Evolutionary conservation across 257 asterid genomes (phyloP).

Genomic region (Echium plantagineum): DNA sequence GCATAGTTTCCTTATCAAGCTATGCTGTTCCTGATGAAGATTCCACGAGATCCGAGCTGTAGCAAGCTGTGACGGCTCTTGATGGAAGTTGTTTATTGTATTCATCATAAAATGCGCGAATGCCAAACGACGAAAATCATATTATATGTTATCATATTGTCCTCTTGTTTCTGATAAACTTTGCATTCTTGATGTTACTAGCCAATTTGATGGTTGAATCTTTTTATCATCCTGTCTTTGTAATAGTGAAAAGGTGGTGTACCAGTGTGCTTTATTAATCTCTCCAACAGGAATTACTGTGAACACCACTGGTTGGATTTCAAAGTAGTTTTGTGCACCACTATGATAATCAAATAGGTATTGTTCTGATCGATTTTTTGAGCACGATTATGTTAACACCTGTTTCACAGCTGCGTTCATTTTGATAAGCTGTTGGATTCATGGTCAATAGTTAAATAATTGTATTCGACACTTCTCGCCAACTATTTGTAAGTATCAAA

Average conservation of each 20-base stretch:
- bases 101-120: not conserved
- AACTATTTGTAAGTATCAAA: too few relatives aligned
- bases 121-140: not conserved
- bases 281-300: not conserved
- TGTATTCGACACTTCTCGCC: too few relatives aligned
- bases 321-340: not conserved
- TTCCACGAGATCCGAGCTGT: not conserved
- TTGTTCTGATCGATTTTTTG: not conserved
- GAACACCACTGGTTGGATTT: not conserved
- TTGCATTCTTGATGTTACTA: not conserved
- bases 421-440: not conserved
- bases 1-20: not conserved
- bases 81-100: conserved; percentile 1
- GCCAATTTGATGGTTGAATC: too few relatives aligned
- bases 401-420: too few relatives aligned
- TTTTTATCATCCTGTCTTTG: not conserved
- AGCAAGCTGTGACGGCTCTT: conserved; percentile 1
- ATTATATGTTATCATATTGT: not conserved
- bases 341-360: not conserved
- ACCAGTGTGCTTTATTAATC: not conserved
- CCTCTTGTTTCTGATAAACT: not conserved
- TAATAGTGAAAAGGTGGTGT: not conserved
- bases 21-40: not conserved
- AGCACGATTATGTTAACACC: not conserved
- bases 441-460: not conserved